Conservation (phyloP, 805 yeast species). For the Candida andamanensis region DNA sequence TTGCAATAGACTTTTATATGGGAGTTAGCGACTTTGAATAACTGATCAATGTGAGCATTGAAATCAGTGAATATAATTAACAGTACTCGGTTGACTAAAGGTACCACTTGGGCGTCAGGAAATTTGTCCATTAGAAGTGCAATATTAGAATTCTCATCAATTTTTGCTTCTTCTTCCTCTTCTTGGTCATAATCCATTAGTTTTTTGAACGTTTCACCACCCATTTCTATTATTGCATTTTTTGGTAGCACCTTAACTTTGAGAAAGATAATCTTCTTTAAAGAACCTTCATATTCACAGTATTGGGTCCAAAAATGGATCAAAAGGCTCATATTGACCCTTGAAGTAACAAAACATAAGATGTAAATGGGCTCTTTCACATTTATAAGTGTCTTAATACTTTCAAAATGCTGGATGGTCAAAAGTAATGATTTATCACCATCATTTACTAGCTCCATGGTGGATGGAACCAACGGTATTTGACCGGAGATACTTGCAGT, state of each 20-base stretch:
- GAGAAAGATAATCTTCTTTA: constrained; percentile 43
- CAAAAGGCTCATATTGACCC: constrained; percentile 22
- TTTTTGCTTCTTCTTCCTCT: constrained; percentile 14
- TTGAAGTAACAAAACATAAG: constrained; percentile 51
- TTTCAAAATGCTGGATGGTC: constrained; percentile 56
- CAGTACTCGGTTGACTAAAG: background rate
- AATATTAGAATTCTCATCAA: background rate
- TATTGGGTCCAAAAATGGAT: constrained; percentile 44
- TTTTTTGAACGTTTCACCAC: constrained; percentile 48
- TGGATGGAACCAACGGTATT: constrained; percentile 73
- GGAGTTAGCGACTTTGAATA: constrained; percentile 5
- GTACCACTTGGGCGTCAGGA: background rate
- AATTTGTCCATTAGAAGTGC: constrained; percentile 1
- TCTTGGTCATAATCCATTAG: constrained; percentile 40
- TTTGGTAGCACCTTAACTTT: constrained; percentile 58
- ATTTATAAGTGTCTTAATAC: constrained; percentile 53
- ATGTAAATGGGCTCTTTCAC: constrained; percentile 41
- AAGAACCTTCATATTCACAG: constrained; percentile 14
- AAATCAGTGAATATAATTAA: constrained; percentile 13
- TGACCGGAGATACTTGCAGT: constrained; percentile 79
- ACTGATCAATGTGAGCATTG: constrained; percentile 5
- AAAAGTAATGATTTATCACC: constrained; percentile 49
- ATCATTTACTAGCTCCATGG: constrained; percentile 46
- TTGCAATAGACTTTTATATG: constrained; percentile 7
- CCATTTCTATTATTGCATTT: constrained; percentile 69